Base-by-base conservation (phyloP, 2,329 filamentous ascomycete genomes). In the Rhynchosporium agropyri region DNA sequence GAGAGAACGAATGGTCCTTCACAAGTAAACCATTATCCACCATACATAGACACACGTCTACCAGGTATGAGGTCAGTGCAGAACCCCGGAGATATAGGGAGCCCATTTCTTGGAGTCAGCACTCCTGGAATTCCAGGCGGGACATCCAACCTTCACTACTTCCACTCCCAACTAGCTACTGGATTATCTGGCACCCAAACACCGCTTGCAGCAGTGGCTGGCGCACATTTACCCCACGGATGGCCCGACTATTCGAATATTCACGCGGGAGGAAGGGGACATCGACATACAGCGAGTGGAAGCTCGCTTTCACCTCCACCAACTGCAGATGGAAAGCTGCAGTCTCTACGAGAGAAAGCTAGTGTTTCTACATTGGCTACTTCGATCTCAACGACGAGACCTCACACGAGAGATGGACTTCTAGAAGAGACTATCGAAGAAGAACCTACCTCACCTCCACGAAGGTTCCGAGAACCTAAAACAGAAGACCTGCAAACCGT, bases 401-500 rank as follows among this genome's bases (percentile, higher is more conserved):
- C 85, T 38, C 83, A 83, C 9, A 87, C 84, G 12, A 76, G 84
- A 46, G 85, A 87, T 58, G 78, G 76, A 5, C 71, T 76, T 9
- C 58, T 74, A 4, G 66, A 73, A 26, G 66, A 73, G 26, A 62
- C 68, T 15, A 70, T 72, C 4, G 70, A 69, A 56, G 69, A 76
- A 56, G 72, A 74, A 40, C 67, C 61, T 61, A 70, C 63, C 59
- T 73, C 77, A 58, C 78, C 81, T 28, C 80, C 79, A 36, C 79
- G 83, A 53, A 80, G 80, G 61, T 84, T 88, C 73, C 84, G 87
- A 29, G 91, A 97, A 74, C 89, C 87, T 4, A 85, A 88, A 31
- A 84, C 90, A 2, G 92, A 97, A 67, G 95, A 99, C 73, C 83
- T 97, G 59, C 95, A 99, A 76, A 90, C 96, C 55, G 90, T 98